Base-by-base conservation (phyloP, 805 yeast species). In the Saturnispora sanitii region DNA sequence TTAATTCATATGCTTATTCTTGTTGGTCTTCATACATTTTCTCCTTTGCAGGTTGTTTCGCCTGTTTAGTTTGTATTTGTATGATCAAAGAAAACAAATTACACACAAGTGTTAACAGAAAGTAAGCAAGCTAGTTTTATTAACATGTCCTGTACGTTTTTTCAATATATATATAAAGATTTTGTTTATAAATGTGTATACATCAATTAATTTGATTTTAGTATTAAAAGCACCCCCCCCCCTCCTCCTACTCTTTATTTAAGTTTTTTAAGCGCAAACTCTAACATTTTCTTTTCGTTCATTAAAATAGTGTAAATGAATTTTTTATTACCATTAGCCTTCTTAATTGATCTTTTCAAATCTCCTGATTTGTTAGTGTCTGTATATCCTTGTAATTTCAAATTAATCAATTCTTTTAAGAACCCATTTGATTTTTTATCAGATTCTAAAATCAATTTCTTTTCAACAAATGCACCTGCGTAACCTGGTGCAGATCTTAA, bases 1-100 rank as follows among this genome's bases (percentile, higher is more conserved):
- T 65, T n/a, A 61, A 57, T 3, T 68, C 79, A 12, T 81, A 79
- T 55, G 71, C 64, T 12, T 46, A 52, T 15, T 75, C 77, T 7
- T 70, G 77, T 41, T 73, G 71, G 55, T 65, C 68, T 5, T 70
- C 82, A 0, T 78, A 76, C 48, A 43, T 61, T 9, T 77, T 77
- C 53, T 40, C 61, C 1, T 51, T 71, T 8, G 55, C 57, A 0
- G 49, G 67, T 2, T 58, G 72, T 2, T 41, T 60, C 3, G n/a
- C 68, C 1, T 74, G 73, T 0, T 57, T 67, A 33, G 36, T 61
- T 1, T 53, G 68, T 8, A 61, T 73, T 3, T 59, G 67, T 25
- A 58, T 75, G 40, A 72, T 79, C 60, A 69, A 66, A 46, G 85
- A 79, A 55, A 71, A 77, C 54, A 68, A 65, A 40, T 60, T 80